Conservation (phyloP, 2,329 filamentous ascomycete species). For the Drechslerella dactyloides region DNA sequence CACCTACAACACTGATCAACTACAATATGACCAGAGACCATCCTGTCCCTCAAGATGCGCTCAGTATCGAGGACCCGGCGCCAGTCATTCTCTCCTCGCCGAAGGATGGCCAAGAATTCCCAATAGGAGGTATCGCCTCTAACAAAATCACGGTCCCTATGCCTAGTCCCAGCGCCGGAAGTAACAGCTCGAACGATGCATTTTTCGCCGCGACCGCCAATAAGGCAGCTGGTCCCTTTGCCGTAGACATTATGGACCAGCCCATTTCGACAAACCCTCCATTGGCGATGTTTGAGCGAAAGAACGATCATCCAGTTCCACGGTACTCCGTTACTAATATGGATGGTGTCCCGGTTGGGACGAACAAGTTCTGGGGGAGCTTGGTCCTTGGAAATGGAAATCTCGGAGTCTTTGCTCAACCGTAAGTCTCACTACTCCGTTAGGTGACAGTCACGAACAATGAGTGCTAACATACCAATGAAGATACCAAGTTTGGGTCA, state of each 20-base stretch:
- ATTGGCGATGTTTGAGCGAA: constrained; percentile 61
- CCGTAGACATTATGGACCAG: constrained; percentile 29
- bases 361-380: constrained; percentile 70
- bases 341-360: constrained; percentile 65
- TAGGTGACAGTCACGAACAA: too few relatives aligned
- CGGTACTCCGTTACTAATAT: constrained; percentile 61
- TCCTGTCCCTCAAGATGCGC: neutral
- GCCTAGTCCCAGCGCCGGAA: neutral
- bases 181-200: neutral
- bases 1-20: neutral
- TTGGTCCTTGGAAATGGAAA: constrained; percentile 35
- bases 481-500: constrained; percentile 75
- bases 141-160: neutral
- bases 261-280: constrained; percentile 66
- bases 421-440: constrained; percentile 63
- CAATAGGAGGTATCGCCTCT: constrained; percentile 14
- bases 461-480: constrained; percentile 69
- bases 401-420: constrained; percentile 37
- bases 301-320: constrained; percentile 67
- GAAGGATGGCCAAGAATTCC: constrained; percentile 33
- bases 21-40: constrained; percentile 29
- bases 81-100: constrained; percentile 37
- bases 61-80: constrained; percentile 31
- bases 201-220: neutral
- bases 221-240: neutral